These are phyloP conservation scores for Starmerella ratchasimensis DNA, from an alignment of 805 yeast species.

Conservation along the genomic window DNA sequence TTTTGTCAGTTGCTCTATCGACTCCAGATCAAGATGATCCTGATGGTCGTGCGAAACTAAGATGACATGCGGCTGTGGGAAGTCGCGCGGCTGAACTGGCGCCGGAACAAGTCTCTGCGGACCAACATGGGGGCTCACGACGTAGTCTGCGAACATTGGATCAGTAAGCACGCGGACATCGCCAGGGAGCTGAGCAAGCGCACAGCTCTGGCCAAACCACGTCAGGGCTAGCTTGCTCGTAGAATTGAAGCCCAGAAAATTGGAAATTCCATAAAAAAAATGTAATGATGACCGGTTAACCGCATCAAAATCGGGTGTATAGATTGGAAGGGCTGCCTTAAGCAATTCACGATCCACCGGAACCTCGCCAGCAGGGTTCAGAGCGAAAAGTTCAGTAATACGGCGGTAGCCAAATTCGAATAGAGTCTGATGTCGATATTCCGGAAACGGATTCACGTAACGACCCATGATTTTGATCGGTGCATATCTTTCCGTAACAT, in stretches of 20 bases:
- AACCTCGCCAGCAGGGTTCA: slow-evolving; percentile 43
- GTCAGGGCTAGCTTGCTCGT: slow-evolving; percentile 44
- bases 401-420: slow-evolving; percentile 73
- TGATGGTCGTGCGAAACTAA: slow-evolving; percentile 91
- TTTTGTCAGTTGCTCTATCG: slow-evolving; percentile 32
- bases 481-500: slow-evolving; percentile 17
- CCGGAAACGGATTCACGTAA: slow-evolving; percentile 81
- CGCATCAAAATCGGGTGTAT: slow-evolving; percentile 36
- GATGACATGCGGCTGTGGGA: slow-evolving; percentile 57
- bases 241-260: not conserved
- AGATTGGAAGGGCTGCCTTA: slow-evolving; percentile 44
- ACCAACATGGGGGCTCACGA: slow-evolving; percentile 53
- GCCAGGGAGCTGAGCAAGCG: slow-evolving; percentile 48
- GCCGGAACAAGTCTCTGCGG: slow-evolving; percentile 74
- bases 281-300: too few species aligned
- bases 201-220: slow-evolving; percentile 91
- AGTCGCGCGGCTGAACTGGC: slow-evolving; percentile 50
- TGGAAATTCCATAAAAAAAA: too few species aligned
- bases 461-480: slow-evolving; percentile 37
- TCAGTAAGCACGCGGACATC: slow-evolving; percentile 71
- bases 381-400: slow-evolving; percentile 53
- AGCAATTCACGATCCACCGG: slow-evolving; percentile 38
- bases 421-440: slow-evolving; percentile 78
- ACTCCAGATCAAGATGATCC: slow-evolving; percentile 68
- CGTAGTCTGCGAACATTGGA: slow-evolving; percentile 58